Base-by-base conservation (phyloP, 1,284 basidiomycete genomes). In the Sporisorium scitamineum region DNA sequence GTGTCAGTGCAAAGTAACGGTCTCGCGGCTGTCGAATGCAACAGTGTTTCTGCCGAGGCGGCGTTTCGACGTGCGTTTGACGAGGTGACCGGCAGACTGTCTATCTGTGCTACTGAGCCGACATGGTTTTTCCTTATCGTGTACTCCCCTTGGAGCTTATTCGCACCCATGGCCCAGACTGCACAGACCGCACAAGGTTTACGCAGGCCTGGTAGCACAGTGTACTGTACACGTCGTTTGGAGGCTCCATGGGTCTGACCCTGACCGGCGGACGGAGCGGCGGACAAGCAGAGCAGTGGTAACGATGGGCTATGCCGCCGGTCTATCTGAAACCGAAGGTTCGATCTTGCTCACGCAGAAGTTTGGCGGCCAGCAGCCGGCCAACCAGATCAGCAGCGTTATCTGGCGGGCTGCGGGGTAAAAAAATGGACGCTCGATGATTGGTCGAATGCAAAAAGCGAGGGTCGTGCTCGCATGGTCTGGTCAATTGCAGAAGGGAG, bases 331-430 rank as follows among this genome's bases (percentile, higher is more conserved):
- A n/a, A 39, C 37, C 18, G 37, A n/a, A 39, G 37, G 37, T 39
- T 39, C 37, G 37, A 39, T 39, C 37, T 39, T 18, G 16, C 37
- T 39, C 37, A 8, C 20, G 42, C n/a, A 44, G 42, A 1, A 44
- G 24, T 24, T 22, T 34, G 32, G 7, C 32, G 32, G 7, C 32
- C 32, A 20, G 42, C 42, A 24, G 20, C 3, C 7, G 16, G 42
- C 22, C 42, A 44, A 44, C n/a, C n/a, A 44, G 42, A 44, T 20
- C 20, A 34, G 22, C 50, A 34, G 24, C 16, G 22, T 53, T 39
- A 39, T 53, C 51, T 53, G 20, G 34, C 20, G 22, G 34, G 51
- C 45, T 53, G 51, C 14, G 51, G 51, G 34, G 51, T 53, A 39
- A 39, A 53, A 37, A 9, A 5, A n/a, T n/a, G 2, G 7, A 9